Evolutionary conservation across 179 eudicot genomes (phyloP).

Genomic region (Heliamphora pulchella): DNA sequence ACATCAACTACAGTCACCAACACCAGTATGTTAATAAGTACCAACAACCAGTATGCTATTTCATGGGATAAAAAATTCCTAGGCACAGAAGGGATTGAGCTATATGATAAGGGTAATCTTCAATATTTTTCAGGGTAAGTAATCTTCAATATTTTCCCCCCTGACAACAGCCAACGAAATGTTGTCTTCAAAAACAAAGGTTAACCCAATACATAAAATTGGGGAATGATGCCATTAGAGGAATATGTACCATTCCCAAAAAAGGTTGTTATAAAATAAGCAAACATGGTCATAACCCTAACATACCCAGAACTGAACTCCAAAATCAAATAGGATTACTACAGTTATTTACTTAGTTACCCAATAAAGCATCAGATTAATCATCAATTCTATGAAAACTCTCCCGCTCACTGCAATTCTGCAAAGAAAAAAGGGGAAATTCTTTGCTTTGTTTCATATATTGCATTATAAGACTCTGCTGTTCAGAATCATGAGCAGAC

Average conservation of each 20-base stretch:
- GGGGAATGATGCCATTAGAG: neutral
- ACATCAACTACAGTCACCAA: too few relatives aligned
- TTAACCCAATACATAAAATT: neutral
- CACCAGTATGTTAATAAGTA: too few relatives aligned
- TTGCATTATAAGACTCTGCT: neutral
- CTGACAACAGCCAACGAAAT: neutral
- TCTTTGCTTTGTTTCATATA: neutral
- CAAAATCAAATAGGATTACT: conserved; percentile 8
- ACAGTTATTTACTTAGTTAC: neutral
- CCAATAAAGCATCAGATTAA: neutral
- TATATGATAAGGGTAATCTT: neutral
- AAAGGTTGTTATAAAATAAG: neutral
- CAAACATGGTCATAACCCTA: neutral
- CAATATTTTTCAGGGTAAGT: too few relatives aligned
- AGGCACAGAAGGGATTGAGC: too few relatives aligned
- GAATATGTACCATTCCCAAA: neutral
- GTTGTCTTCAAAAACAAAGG: neutral
- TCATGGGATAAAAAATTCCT: too few relatives aligned
- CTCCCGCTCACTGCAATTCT: neutral
- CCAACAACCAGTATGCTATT: too few relatives aligned
- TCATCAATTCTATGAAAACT: neutral
- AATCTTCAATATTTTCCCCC: too few relatives aligned
- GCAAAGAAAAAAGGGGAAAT: neutral
- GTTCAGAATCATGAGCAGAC: neutral
- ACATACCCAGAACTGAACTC: neutral